Evolutionary conservation across 768 basidiomycete species (phyloP).

Genomic region (Collybia sp.): DNA sequence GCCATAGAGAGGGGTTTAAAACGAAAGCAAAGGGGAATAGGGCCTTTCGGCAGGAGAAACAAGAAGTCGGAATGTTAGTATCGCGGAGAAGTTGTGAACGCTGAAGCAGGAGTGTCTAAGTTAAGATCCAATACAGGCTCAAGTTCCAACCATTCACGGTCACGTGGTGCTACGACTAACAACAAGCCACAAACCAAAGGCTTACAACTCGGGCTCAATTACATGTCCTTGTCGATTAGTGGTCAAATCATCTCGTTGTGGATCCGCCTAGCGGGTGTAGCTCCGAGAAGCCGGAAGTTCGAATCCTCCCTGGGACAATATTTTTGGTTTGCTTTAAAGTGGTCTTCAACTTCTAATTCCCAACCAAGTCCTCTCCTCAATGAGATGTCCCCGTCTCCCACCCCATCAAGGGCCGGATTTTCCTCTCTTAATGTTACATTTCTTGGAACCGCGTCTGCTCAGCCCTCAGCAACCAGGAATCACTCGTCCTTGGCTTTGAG

Average conservation of each 20-base stretch:
- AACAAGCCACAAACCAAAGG: not conserved
- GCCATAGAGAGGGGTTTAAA: slow-evolving; percentile 39
- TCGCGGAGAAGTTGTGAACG: slow-evolving; percentile 3
- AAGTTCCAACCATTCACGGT: slow-evolving; percentile 15
- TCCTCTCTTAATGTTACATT: slow-evolving; percentile 58
- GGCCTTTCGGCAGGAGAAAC: slow-evolving; percentile 1
- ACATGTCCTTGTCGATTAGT: slow-evolving; percentile 8
- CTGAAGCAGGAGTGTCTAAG: not conserved
- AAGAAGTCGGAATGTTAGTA: slow-evolving; percentile 1
- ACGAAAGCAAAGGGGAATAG: slow-evolving; percentile 1
- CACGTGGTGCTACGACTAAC: slow-evolving; percentile 20
- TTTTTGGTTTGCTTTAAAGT: not conserved
- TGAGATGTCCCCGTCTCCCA: not conserved
- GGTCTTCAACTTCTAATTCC: not conserved
- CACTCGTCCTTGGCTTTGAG: slow-evolving; percentile 72
- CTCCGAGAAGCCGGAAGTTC: slow-evolving; percentile 7
- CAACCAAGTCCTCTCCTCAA: not conserved
- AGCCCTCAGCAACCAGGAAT: slow-evolving; percentile 74
- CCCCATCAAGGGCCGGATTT: slow-evolving; percentile 7
- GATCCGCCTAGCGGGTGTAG: not conserved
- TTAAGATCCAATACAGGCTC: slow-evolving; percentile 6
- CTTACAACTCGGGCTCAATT: not conserved
- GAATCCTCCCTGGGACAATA: slow-evolving; percentile 8
- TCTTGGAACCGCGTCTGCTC: slow-evolving; percentile 78
- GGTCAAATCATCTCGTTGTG: slow-evolving; percentile 8